These are phyloP conservation scores for Phytophthora boehmeriae DNA, from an alignment of 352 stramenopile genomes.

Conservation along the genomic window DNA sequence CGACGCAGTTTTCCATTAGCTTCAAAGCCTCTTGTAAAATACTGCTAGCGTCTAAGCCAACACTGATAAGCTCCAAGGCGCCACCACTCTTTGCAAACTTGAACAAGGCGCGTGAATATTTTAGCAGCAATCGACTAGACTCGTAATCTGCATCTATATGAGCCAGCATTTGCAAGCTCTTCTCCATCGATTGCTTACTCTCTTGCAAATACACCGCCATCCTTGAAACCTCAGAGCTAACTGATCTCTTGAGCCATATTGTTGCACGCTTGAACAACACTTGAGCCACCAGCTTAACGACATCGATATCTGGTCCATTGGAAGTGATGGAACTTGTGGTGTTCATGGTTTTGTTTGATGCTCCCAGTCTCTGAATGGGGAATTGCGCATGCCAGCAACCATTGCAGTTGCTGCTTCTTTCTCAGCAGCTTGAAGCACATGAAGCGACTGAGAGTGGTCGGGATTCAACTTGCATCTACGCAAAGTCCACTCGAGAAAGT, in stretches of 20 bases:
- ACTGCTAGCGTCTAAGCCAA: conserved; percentile 5
- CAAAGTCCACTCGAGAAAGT: conserved; percentile 41
- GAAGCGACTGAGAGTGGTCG: conserved; percentile 15
- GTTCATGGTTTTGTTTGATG: not conserved
- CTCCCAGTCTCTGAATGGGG: conserved; percentile 9
- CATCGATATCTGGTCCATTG: conserved; percentile 19
- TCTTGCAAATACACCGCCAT: conserved; percentile 16
- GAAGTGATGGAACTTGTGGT: not conserved
- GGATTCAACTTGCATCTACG: conserved; percentile 28
- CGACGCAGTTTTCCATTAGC: conserved; percentile 13
- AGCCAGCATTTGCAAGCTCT: conserved; percentile 19
- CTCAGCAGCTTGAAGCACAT: conserved; percentile 25
- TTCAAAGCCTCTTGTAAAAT: conserved; percentile 26
- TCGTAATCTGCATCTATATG: conserved; percentile 22
- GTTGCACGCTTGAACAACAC: conserved; percentile 41
- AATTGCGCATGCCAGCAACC: conserved; percentile 15
- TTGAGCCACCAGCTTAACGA: conserved; percentile 34
- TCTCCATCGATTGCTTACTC: conserved; percentile 24
- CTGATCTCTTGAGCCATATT: conserved; percentile 25
- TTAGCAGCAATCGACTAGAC: conserved; percentile 22
- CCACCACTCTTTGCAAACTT: conserved; percentile 6
- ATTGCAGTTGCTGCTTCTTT: conserved; percentile 22
- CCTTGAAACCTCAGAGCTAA: not conserved
- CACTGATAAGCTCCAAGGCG: not conserved
- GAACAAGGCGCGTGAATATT: conserved; percentile 16